These are phyloP conservation scores for Rhamnella rubrinervis DNA, from an alignment of 331 rosid species.

Conservation along the genomic window DNA sequence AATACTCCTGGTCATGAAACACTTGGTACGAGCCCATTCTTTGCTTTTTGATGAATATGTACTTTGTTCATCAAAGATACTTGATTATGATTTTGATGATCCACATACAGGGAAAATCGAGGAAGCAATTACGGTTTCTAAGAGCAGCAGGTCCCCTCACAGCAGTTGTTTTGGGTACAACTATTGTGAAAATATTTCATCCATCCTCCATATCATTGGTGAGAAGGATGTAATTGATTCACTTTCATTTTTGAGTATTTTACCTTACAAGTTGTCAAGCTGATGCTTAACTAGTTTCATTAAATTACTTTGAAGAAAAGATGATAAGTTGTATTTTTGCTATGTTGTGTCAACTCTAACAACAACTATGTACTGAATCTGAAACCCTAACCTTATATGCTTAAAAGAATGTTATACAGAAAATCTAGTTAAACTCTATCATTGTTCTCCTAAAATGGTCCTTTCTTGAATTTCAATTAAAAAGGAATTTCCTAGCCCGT, in stretches of 20 bases:
- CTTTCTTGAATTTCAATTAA: background rate
- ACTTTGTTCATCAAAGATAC: conserved; percentile 25
- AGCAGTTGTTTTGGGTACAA: conserved; percentile 73
- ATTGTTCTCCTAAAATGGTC: background rate
- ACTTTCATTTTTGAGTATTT: conserved; percentile 20
- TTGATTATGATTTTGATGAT: conserved; percentile 24
- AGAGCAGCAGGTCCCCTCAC: conserved; percentile 98
- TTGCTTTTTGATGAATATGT: conserved; percentile 24
- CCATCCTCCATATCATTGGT: conserved; percentile 89
- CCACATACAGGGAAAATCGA: conserved; percentile 74
- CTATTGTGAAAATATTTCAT: conserved; percentile 59
- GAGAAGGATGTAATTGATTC: conserved; percentile 34
- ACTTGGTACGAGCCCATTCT: conserved; percentile 62
- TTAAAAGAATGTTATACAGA: background rate
- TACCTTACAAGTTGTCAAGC: conserved; percentile 14
- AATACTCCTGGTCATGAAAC: conserved; percentile 79
- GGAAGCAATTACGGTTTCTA: conserved; percentile 78
- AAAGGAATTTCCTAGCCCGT: too few relatives aligned
- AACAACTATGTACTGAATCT: conserved; percentile 1
- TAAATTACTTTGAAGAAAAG: too few relatives aligned
- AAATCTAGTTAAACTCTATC: background rate
- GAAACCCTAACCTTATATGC: background rate
- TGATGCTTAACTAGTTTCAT: background rate
- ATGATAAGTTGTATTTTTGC: background rate
- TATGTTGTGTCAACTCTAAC: conserved; percentile 18